Percentiles rank a stretch among this genome's conserved stretches.
Evolutionary conservation across 2,329 filamentous ascomycete genomes (phyloP).

Genomic region (Aspergillus felis): DNA sequence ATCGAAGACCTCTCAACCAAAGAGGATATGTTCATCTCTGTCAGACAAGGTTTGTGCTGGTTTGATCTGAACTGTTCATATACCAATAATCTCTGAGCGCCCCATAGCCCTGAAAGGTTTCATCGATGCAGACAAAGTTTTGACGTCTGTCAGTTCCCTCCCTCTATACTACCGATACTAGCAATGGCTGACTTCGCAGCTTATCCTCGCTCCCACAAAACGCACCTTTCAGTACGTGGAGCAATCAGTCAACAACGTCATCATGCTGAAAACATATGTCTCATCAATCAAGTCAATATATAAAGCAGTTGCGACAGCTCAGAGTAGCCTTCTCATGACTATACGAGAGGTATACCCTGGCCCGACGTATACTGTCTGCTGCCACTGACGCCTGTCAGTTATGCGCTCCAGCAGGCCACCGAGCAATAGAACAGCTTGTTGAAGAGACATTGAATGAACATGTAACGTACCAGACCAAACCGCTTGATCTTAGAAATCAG

Average conservation of each 20-base stretch:
- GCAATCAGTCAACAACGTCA: conserved; percentile 78
- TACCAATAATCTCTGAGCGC: conserved; percentile 5
- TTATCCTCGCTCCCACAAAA: conserved; percentile 71
- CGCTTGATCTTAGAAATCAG: conserved; percentile 84
- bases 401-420: conserved; percentile 62
- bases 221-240: conserved; percentile 66
- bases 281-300: conserved; percentile 64
- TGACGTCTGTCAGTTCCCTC: conserved; percentile 60
- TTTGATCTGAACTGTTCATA: not conserved
- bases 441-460: conserved; percentile 72
- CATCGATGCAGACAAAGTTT: conserved; percentile 71
- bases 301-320: conserved; percentile 62
- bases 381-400: conserved; percentile 39
- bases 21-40: conserved; percentile 78
- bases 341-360: conserved; percentile 55
- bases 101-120: conserved; percentile 65
- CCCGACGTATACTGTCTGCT: not conserved
- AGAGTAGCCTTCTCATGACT: conserved; percentile 60
- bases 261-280: conserved; percentile 82
- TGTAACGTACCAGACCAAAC: conserved; percentile 70
- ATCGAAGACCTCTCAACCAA: conserved; percentile 76
- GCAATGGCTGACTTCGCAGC: conserved; percentile 41
- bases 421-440: conserved; percentile 62
- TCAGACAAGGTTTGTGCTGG: conserved; percentile 58
- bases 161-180: not conserved